Base-by-base conservation (phyloP, 441 rosid genomes). In the Bocquillonia castaneifolia region DNA sequence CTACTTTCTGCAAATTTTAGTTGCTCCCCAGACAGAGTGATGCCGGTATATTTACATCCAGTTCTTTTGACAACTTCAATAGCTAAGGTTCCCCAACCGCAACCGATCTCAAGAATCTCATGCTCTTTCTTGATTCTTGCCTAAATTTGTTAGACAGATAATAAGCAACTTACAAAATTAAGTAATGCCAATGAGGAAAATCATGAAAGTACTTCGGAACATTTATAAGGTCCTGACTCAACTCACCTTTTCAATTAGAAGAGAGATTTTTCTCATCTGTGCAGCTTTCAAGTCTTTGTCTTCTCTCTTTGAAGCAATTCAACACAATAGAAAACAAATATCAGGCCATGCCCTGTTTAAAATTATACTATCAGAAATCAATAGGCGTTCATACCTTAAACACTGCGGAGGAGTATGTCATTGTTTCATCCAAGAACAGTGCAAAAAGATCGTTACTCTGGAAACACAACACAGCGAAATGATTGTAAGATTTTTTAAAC, bases 21-120 rank as follows among this genome's bases (percentile, higher is more conserved):
- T 51, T 90, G 96, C 72, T 90, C 87, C 59, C 77, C 79, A 0
- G 95, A 90, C 6, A 89, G 67, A 12, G 97, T 89, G 70, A 93
- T 85, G 59, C 97, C 97, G 0, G 97, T 86, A 72, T 89, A 89
- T 73, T 65, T 85, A 78, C 98, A 92, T 67, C 93, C 89, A 7
- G 98, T 92, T 82, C 75, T 76, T 74, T 76, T 84, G 56, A 92
- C 96, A 61, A 83, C 83, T 77, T 92, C 95, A 23, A 92, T 82
- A 34, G 95, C 96, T 20, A 92, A 81, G 52, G 88, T 76, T 71
- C 97, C 97, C 98, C 97, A 93, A 23, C 98, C 98, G 20, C 83
- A 85, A n/a, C 98, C 97, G 29, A 93, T 86, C 64, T 92, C 98
- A 13, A 92, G 87, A 70, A 92, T 81, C 72, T 88, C 89, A 56